Evolutionary conservation across 768 basidiomycete species (phyloP).

Genomic region (Inosperma sp.): DNA sequence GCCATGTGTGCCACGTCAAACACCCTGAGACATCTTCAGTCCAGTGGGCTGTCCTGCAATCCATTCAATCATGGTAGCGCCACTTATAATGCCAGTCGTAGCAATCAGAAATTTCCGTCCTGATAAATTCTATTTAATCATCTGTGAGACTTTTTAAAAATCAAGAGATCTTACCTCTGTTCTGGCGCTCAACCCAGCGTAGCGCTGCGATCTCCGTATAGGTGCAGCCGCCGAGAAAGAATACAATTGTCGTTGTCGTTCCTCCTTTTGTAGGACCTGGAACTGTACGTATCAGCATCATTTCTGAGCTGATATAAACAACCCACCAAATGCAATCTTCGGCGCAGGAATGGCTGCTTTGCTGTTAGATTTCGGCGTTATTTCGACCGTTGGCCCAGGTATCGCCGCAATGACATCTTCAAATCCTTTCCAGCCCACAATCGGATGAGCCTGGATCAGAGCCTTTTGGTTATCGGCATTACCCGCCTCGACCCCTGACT

Average conservation of each 20-base stretch:
- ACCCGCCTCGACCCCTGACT: constrained; percentile 30
- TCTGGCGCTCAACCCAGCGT: constrained; percentile 86
- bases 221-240: constrained; percentile 96
- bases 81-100: constrained; percentile 88
- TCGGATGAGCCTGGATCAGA: constrained; percentile 78
- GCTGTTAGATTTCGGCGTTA: constrained; percentile 40
- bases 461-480: constrained; percentile 33
- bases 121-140: constrained; percentile 29
- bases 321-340: constrained; percentile 8
- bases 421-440: constrained; percentile 96
- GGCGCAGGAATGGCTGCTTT: constrained; percentile 14
- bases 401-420: constrained; percentile 82
- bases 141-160: constrained; percentile 6
- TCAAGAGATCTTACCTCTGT: constrained; percentile 51
- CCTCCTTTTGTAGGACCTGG: constrained; percentile 44
- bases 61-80: constrained; percentile 65
- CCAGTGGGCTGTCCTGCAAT: constrained; percentile 38
- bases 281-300: background rate
- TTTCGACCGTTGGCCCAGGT: constrained; percentile 84
- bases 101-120: constrained; percentile 86
- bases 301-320: background rate
- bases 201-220: constrained; percentile 96
- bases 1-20: background rate
- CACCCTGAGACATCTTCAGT: background rate
- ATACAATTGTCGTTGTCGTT: constrained; percentile 82